A percentile compares a stretch with the other conserved stretches of the same genome.
These are phyloP conservation scores for Podospora fimiseda DNA, from an alignment of 495 filamentous ascomycete genomes.

Conservation along the genomic window DNA sequence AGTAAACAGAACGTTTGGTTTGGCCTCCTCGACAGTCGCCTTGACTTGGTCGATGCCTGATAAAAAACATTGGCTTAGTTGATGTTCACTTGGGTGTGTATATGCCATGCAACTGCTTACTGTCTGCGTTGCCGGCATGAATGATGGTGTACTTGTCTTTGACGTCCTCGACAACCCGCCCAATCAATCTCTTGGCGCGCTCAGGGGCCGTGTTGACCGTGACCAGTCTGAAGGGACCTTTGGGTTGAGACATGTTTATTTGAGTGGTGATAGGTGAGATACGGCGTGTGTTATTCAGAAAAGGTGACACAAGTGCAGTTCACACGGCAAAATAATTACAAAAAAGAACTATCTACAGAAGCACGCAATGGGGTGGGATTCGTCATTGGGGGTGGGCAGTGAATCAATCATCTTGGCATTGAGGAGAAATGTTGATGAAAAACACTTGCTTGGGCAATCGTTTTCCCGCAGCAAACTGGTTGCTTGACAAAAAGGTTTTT, in stretches of 20 bases:
- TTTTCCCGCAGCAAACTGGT: conserved; percentile 5
- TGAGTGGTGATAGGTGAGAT: not conserved
- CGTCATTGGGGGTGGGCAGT: not conserved
- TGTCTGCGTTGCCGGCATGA: conserved; percentile 52
- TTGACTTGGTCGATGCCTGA: conserved; percentile 27
- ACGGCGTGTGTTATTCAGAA: no score
- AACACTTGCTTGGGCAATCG: conserved; percentile 4
- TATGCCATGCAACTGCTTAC: conserved; percentile 28
- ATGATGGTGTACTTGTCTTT: conserved; percentile 55
- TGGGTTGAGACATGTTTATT: conserved; percentile 13
- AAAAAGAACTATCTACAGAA: no score
- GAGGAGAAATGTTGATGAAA: not conserved
- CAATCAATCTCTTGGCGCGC: conserved; percentile 55
- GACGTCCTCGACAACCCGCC: conserved; percentile 50
- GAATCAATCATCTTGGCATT: not conserved
- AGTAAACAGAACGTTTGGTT: conserved; percentile 41
- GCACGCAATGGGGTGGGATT: no score
- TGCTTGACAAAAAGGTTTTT: no score
- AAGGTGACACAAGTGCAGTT: no score
- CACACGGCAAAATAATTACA: no score
- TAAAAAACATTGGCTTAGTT: not conserved
- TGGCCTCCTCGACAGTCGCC: conserved; percentile 13
- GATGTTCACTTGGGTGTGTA: not conserved
- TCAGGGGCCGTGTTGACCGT: conserved; percentile 66
- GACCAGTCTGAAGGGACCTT: conserved; percentile 55